Conservation (phyloP, 176 grass and related monocot genomes). For the Canna indica region DNA sequence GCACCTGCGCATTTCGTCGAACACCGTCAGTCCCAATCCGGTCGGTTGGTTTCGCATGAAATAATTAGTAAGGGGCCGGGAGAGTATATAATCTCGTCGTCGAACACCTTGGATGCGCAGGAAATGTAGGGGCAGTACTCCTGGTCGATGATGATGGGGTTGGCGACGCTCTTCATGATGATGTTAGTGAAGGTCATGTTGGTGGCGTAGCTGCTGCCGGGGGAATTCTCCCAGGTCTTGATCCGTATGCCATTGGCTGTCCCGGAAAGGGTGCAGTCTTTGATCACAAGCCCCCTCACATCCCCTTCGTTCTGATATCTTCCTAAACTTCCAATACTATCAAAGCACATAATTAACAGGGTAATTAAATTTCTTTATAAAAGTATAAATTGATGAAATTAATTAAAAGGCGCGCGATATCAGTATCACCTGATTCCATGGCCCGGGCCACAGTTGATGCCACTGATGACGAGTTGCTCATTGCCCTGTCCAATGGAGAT, state of each 20-base stretch:
- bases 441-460: conserved; percentile 61
- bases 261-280: conserved; percentile 16
- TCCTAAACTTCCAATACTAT: conserved; percentile 6
- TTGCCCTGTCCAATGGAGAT: conserved; percentile 48
- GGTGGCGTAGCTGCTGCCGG: neutral
- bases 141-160: conserved; percentile 42
- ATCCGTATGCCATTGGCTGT: conserved; percentile 23
- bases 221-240: conserved; percentile 33
- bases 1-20: conserved; percentile 12
- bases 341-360: neutral
- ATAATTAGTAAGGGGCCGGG: no score
- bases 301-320: conserved; percentile 21
- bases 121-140: conserved; percentile 24
- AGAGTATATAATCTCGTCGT: no score
- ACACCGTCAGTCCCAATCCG: neutral
- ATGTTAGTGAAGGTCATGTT: conserved; percentile 33
- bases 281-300: conserved; percentile 26
- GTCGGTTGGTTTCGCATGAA: no score
- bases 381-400: no score
- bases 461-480: conserved; percentile 10
- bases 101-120: neutral
- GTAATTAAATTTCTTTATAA: neutral
- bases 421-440: conserved; percentile 46
- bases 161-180: conserved; percentile 23
- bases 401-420: neutral